Base-by-base conservation (phyloP, 2,329 filamentous ascomycete genomes). In the Neofusicoccum parvum region DNA sequence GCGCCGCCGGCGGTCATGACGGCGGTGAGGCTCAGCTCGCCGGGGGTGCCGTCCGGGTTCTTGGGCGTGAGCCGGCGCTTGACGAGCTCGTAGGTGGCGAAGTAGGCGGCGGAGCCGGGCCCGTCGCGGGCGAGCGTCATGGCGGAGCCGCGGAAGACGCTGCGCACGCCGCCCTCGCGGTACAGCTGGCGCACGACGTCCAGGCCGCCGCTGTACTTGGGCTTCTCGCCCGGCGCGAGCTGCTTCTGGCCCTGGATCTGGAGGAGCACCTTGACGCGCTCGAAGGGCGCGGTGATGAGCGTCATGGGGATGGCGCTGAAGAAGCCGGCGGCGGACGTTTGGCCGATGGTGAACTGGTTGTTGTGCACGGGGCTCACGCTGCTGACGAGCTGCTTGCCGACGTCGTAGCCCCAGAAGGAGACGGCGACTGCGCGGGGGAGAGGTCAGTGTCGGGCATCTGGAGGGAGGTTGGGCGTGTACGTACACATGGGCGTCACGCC, bases 401-500 rank as follows among this genome's bases (percentile, higher is more conserved):
- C 84, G 78, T 97, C 95, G 82, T 98, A 99, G 72, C 93, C 95
- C 87, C 87, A 89, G 79, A 90, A 90, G 75, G 85, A 88, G 17
- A 90, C 86, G 60, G 87, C 87, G 72, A 89, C 86, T 88, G 67
- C 54, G 20, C 12, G 34, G 17, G 36, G 46, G 23, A 12, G 12
- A 20, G 27, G 68, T 74, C 67, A 74, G 67, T 45, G 45, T 34
- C 17, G 7, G 10, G 5, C 12, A 2, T 2, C 14, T 17, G 27
- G 17, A 20, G 37, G 27, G n/a, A 23, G 23, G 3, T 11, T 4
- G 15, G 32, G 36, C 5, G 6, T 17, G 20, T 45, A 87, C 94
- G 81, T 86, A 97, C 94, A 99, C 95, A 99, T 99, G 64, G 95
- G 95, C 68, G 95, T 99, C 15, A 99, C 95, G 63, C 95, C 95